Conservation (phyloP, 2,329 filamentous ascomycete species). For the Septoria linicola region DNA sequence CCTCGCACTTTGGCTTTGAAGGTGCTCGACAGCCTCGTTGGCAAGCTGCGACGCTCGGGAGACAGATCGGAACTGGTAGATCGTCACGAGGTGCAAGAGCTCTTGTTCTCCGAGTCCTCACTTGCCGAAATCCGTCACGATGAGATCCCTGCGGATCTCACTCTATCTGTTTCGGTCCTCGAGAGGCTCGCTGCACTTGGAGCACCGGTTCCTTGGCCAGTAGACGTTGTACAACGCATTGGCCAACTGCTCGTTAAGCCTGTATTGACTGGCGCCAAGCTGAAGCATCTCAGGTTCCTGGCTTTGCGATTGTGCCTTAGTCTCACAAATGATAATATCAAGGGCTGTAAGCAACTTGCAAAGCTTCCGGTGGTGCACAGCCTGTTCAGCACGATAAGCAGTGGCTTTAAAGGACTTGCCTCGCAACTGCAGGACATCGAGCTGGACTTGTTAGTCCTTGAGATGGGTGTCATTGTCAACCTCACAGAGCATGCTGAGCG, state of each 20-base stretch:
- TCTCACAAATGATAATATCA: constrained; percentile 75
- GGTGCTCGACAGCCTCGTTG: constrained; percentile 59
- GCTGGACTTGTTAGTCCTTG: constrained; percentile 72
- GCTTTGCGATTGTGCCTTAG: constrained; percentile 75
- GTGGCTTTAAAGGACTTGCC: constrained; percentile 30
- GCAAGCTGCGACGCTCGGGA: constrained; percentile 47
- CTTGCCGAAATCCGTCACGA: constrained; percentile 12
- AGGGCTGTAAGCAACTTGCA: constrained; percentile 68
- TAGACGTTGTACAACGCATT: constrained; percentile 23
- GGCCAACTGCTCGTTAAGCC: constrained; percentile 23
- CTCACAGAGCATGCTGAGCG: constrained; percentile 73
- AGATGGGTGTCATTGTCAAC: constrained; percentile 82
- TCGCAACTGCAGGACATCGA: constrained; percentile 41
- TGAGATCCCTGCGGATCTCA: constrained; percentile 46
- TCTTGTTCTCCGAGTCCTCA: constrained; percentile 23
- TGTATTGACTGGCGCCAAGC: constrained; percentile 7
- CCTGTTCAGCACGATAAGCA: constrained; percentile 33
- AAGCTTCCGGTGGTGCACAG: constrained; percentile 48
- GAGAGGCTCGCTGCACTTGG: constrained; percentile 34
- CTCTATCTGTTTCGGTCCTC: constrained; percentile 47
- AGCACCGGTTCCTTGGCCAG: constrained; percentile 30
- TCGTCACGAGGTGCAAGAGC: constrained; percentile 23
- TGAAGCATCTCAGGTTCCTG: constrained; percentile 38
- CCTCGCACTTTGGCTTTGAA: constrained; percentile 65
- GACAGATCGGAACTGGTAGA: constrained; percentile 51